Evolutionary conservation across 78 protist genomes (phyloP).

Genomic region (Dictyostelium citrinum): DNA sequence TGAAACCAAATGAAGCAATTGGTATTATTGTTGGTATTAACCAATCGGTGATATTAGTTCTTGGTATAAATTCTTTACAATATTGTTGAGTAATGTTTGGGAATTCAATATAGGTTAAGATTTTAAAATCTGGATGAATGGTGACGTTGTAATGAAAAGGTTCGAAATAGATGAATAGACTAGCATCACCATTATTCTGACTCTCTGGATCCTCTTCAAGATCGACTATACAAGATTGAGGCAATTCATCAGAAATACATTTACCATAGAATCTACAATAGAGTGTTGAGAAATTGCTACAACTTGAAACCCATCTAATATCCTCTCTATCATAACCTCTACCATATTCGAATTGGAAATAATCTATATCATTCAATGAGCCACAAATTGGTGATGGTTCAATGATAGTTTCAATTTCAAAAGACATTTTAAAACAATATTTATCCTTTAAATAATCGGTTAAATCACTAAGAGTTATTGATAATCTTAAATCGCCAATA

Average conservation of each 20-base stretch:
- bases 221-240: constrained; percentile 1
- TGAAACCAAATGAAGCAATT: background rate
- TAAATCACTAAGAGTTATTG: background rate
- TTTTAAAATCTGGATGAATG: constrained; percentile 15
- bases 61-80: constrained; percentile 4
- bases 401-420: background rate
- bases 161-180: background rate
- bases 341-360: constrained; percentile 1
- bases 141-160: background rate
- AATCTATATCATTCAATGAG: background rate
- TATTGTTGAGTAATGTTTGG: background rate
- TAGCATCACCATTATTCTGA: background rate
- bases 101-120: background rate
- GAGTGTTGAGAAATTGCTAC: background rate
- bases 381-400: background rate
- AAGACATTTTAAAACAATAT: background rate
- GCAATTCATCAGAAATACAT: constrained; percentile 21
- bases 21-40: constrained; percentile 18
- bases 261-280: constrained; percentile 15
- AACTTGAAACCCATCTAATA: constrained; percentile 11
- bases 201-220: background rate
- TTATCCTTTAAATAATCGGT: background rate
- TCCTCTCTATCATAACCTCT: constrained; percentile 3
- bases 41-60: background rate
- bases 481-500: background rate